Conservation (phyloP, 495 filamentous ascomycete genomes). For the Aspergillus carlsbadensis region DNA sequence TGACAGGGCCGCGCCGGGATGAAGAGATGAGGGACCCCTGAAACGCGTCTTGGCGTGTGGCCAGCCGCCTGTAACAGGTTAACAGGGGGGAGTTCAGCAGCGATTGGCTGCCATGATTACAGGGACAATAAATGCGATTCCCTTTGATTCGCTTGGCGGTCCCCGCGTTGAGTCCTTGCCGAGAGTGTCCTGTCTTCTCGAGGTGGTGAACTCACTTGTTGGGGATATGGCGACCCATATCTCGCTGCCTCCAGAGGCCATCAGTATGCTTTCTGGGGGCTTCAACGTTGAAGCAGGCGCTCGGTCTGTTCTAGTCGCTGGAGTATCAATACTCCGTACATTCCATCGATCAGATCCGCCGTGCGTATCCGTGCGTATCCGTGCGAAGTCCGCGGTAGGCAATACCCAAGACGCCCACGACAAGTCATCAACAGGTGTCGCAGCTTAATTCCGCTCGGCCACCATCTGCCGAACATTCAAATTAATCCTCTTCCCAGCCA, state of each 20-base stretch:
- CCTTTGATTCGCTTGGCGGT: not conserved
- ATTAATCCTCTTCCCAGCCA: slow-evolving; percentile 81
- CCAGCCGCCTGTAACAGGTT: slow-evolving; percentile 12
- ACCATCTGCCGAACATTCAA: slow-evolving; percentile 91
- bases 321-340: too few relatives aligned
- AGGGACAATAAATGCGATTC: not conserved
- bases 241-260: too few relatives aligned
- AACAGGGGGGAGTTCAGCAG: too few relatives aligned
- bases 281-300: too few relatives aligned
- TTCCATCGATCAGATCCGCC: too few relatives aligned
- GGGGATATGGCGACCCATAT: not conserved
- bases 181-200: not conserved
- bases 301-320: too few relatives aligned
- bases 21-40: slow-evolving; percentile 2
- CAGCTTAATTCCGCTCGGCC: not conserved
- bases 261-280: too few relatives aligned
- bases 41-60: slow-evolving; percentile 13
- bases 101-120: not conserved
- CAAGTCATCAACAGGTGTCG: not conserved
- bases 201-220: too few relatives aligned
- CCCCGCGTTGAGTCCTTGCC: not conserved
- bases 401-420: too few relatives aligned
- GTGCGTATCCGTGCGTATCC: too few relatives aligned
- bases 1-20: slow-evolving; percentile 2
- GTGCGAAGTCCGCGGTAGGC: too few relatives aligned